Evolutionary conservation across 2,329 filamentous ascomycete species (phyloP).

Genomic region (Paraconiothyrium brasiliense): DNA sequence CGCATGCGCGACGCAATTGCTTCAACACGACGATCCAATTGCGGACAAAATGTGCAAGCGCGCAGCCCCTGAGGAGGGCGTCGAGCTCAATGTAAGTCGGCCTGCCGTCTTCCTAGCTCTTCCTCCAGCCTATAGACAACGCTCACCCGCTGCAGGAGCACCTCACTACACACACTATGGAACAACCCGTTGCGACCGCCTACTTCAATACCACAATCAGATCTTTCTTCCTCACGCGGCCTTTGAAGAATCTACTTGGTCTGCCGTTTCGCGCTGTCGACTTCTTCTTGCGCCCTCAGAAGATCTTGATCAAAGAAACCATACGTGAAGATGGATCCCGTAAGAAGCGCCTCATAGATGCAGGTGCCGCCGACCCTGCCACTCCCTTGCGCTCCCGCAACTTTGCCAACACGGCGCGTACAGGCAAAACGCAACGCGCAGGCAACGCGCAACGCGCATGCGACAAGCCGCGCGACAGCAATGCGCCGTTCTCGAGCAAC

Average conservation of each 20-base stretch:
- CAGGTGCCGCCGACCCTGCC: conserved; percentile 25
- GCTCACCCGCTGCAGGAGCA: background rate
- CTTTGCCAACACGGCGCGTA: too few relatives aligned
- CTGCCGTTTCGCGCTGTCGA: conserved; percentile 23
- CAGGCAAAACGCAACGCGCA: too few relatives aligned
- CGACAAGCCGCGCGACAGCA: too few relatives aligned
- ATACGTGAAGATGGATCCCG: conserved; percentile 31
- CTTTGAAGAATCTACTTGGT: conserved; percentile 22
- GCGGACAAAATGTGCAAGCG: conserved; percentile 3
- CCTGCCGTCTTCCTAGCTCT: background rate
- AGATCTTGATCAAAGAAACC: conserved; percentile 32
- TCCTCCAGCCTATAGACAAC: background rate
- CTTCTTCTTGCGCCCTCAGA: conserved; percentile 28
- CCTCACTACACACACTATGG: background rate
- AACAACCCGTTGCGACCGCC: background rate
- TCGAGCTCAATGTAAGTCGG: background rate
- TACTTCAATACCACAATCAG: conserved; percentile 29
- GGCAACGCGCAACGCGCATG: too few relatives aligned
- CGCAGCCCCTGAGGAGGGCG: background rate
- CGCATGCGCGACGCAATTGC: conserved; percentile 3
- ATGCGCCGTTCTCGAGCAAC: too few relatives aligned
- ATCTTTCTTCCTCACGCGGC: conserved; percentile 25
- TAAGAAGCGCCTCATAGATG: conserved; percentile 44
- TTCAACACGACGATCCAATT: background rate
- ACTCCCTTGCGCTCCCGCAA: background rate